These are phyloP conservation scores for Ustilago loliicola DNA, from an alignment of 1,284 basidiomycete species.

Conservation along the genomic window DNA sequence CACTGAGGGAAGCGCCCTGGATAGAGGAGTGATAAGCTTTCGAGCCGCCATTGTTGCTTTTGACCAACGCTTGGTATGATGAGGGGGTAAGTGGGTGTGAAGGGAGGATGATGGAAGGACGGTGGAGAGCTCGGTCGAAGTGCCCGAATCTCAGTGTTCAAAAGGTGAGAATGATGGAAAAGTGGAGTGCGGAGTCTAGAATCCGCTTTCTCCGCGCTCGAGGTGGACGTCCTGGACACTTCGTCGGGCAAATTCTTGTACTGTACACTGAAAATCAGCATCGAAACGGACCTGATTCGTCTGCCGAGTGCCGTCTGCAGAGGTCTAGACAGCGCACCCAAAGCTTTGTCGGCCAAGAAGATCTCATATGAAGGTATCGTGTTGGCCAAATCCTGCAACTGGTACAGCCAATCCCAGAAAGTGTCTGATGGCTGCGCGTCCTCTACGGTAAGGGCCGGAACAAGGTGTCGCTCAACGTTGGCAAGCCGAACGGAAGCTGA, in stretches of 20 bases:
- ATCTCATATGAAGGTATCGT: not conserved
- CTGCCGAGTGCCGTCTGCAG: too few species aligned
- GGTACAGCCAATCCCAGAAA: not conserved
- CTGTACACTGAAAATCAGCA: too few species aligned
- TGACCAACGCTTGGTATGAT: not conserved
- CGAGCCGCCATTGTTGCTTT: conserved; percentile 24
- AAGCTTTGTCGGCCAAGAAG: not conserved
- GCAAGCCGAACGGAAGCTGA: not conserved
- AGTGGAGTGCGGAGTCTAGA: conserved; percentile 33
- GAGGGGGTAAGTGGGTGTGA: not conserved
- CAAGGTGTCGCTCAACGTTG: not conserved
- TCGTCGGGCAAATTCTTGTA: too few species aligned
- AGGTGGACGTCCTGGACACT: too few species aligned
- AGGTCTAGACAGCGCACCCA: not conserved
- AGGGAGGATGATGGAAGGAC: not conserved
- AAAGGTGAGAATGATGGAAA: not conserved
- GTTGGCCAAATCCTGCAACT: not conserved
- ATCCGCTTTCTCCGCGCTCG: conserved; percentile 35
- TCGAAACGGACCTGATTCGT: too few species aligned
- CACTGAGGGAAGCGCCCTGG: conserved; percentile 29
- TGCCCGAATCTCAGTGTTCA: conserved; percentile 1
- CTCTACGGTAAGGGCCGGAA: not conserved
- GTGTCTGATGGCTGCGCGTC: not conserved
- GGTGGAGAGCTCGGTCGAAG: conserved; percentile 18
- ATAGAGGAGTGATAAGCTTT: conserved; percentile 38